Base-by-base conservation (phyloP, 2,329 filamentous ascomycete genomes). In the Coniochaeta sp. region DNA sequence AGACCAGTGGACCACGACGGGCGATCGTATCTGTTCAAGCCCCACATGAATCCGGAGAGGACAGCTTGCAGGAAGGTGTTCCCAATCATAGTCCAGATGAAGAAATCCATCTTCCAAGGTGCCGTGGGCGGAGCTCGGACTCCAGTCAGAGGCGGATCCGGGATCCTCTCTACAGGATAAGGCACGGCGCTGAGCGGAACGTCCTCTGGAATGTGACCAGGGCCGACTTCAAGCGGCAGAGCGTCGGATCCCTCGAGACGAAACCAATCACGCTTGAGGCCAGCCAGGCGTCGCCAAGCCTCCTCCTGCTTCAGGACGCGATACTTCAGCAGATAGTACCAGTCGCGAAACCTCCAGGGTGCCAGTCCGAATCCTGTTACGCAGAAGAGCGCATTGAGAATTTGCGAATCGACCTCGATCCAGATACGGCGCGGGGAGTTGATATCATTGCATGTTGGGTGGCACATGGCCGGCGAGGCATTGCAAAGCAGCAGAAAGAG, bases 371-470 rank as follows among this genome's bases (percentile, higher is more conserved):
- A 93, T 1, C 88, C 91, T 1, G 91, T 93, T 7, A 96, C 87
- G 73, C 90, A 95, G 79, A 96, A 96, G 1, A 96, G 82, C 0
- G 82, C 89, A 68, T 92, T 96, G 24, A 93, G 75, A 61, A 96
- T 89, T 70, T 96, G 91, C 1, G 88, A 90, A 71, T 92, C 89
- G 67, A 85, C 88, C 73, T 96, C 91, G 65, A 96, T 85, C 91
- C 92, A 96, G 62, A 87, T 87, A 22, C 89, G 80, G n/a, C 91
- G 84, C 1, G 90, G 86, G 0, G 89, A 91, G 67, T 91, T 78
- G 70, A 91, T 87, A 65, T 89, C 79, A 69, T 90, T 81, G 75
- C 90, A 93, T 38, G 77, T 77, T 0, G 82, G 87, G 65, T 80
- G 71, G 77, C 90, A 91, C 89, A 91, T 91, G 62, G 85, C 84